Evolutionary conservation across 371 early-diverging fungal genomes (phyloP).

Genomic region (Rhizopus microsporus): DNA sequence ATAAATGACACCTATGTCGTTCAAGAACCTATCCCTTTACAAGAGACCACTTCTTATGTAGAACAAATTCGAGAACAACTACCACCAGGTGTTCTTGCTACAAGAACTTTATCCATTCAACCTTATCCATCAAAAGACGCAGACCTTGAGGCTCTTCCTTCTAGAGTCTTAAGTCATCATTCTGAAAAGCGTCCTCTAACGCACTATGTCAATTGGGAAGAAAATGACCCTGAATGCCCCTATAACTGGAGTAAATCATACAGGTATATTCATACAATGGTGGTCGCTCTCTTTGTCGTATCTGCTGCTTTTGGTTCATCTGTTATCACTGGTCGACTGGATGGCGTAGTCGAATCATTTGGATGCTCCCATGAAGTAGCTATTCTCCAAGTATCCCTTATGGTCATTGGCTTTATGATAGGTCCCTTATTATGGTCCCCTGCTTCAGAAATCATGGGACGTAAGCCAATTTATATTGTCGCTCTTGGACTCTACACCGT

Average conservation of each 20-base stretch:
- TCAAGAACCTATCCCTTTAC: slow-evolving; percentile 21
- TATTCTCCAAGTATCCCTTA: slow-evolving; percentile 47
- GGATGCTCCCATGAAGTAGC: slow-evolving; percentile 35
- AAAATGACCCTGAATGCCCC: slow-evolving; percentile 45
- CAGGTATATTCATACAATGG: slow-evolving; percentile 37
- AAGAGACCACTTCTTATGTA: slow-evolving; percentile 18
- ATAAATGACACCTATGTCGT: slow-evolving; percentile 16
- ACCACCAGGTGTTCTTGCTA: slow-evolving; percentile 25
- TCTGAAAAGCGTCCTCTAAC: slow-evolving; percentile 25
- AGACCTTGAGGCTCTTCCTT: slow-evolving; percentile 16
- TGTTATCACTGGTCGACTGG: slow-evolving; percentile 34
- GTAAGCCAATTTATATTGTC: slow-evolving; percentile 38
- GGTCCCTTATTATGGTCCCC: slow-evolving; percentile 55
- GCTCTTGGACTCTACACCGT: slow-evolving; percentile 36
- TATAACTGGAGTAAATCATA: slow-evolving; percentile 37
- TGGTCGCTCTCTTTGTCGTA: slow-evolving; percentile 38
- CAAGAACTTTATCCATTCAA: slow-evolving; percentile 20
- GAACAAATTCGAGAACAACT: slow-evolving; percentile 28
- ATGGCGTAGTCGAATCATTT: slow-evolving; percentile 32
- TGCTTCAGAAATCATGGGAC: slow-evolving; percentile 41
- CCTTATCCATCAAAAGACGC: slow-evolving; percentile 21
- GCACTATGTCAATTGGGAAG: slow-evolving; percentile 40
- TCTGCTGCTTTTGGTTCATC: slow-evolving; percentile 48
- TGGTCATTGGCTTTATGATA: slow-evolving; percentile 47
- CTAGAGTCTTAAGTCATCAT: slow-evolving; percentile 13